Evolutionary conservation across 2,329 filamentous ascomycete genomes (phyloP), one percentile per base, ranked within the genome.

Genomic region (Cordyceps pruinosa): DNA sequence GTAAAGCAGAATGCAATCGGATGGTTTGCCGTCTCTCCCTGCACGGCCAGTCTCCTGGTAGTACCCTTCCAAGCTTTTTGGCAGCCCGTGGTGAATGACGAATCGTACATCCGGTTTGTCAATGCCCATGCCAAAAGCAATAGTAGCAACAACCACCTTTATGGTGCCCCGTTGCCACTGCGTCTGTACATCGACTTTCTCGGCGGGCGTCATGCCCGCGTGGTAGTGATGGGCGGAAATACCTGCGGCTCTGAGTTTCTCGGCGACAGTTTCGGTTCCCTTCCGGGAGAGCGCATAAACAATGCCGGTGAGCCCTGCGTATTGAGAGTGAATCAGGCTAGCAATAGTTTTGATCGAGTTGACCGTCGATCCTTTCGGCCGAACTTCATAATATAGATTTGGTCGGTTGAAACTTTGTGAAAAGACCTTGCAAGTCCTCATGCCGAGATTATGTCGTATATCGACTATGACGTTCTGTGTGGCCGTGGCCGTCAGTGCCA

Each of bases 81-180:
- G 94, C 6, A 99, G 79, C 44, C 86, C 89, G 66, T 96, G 87
- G 68, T 99, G 95, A 41, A 99, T 90, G 34, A 99, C 94, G 69
- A 96, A 99, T 28, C 94, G 88, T 48, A 99, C 94, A 69, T 99
- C 88, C 1, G 92, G 84, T 70, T 99, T 99, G 75, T 99, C 94
- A 62, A 99, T 99, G n/a, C 94, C 94, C 94, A 99, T 99, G 7
- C 94, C 94, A 68, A 99, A 99, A 25, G 94, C 94, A 70, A 99
- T 97, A 0, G 94, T 99, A 21, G 94, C 95, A 50, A 99, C 94
- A 44, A 99, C 95, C 34, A 99, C 89, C 63, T 96, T 88, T 65
- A 87, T 82, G 52, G 77, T 74, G 6, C 91, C 90, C 44, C 74
- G 75, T 70, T 99, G 94, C 94, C 94, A 99, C 30, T 84, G 72